Evolutionary conservation across 2,329 filamentous ascomycete genomes (phyloP), one percentile per base, ranked within the genome.

Genomic region (Xylaria digitata): DNA sequence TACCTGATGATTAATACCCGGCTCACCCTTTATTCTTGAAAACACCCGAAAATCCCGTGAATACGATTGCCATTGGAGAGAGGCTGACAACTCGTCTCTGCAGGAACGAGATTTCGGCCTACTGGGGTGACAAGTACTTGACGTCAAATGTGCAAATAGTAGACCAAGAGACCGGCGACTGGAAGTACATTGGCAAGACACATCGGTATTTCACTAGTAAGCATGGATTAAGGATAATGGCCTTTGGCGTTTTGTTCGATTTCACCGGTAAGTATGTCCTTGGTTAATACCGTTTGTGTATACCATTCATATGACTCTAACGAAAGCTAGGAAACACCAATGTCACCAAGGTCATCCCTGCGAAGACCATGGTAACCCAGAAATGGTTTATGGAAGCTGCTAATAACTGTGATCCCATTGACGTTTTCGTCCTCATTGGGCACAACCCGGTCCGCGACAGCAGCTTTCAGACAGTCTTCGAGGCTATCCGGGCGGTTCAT

Each of bases 351-450:
- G 84, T 90, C 34, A 88, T 85, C 46, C 84, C 83, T 34, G 86
- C 87, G 8, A 80, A 81, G 3, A 76, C 78, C 30, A 80, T 84
- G 80, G 75, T 83, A n/a, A 79, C 85, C 60, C 80, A 90, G 75
- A 71, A 78, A 2, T 91, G 88, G 88, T 91, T 91, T 77, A 74
- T 80, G 8, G 80, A 88, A 50, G 86, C 87, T 15, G 78, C 91
- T 61, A 83, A 85, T 67, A 78, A 78, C 3, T 62, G 74, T 9
- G 77, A 88, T 48, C 84, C 87, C 2, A 83, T 91, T 48, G 89
- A 92, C 73, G 73, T 90, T 11, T 91, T 90, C 71, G 70, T 91
- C 21, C 77, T 92, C 11, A 81, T 89, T 45, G 89, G 89, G 0
- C 89, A 92, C 76, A 90, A 89, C 71, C 86, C 87, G 17, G 83